A percentile compares a stretch with the other conserved stretches of the same genome.
Evolutionary conservation across 345 rosid species (phyloP).

Genomic region (Lagerstroemia speciosa): DNA sequence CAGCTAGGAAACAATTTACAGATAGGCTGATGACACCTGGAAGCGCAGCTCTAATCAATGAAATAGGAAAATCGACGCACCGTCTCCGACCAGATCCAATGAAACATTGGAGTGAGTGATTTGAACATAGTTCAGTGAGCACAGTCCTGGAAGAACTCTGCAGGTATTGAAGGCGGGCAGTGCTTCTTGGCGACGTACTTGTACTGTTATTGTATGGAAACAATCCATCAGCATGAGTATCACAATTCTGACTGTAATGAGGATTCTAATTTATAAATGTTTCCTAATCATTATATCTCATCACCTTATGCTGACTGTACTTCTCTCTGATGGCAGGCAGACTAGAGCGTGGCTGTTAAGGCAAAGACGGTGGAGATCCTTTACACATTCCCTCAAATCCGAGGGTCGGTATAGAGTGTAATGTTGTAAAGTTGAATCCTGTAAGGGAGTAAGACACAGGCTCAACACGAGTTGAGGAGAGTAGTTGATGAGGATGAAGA

Average conservation of each 20-base stretch:
- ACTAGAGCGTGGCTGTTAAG: constrained; percentile 33
- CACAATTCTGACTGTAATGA: not conserved
- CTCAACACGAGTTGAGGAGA: not conserved
- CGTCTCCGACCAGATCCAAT: constrained; percentile 12
- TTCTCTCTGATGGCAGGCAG: constrained; percentile 77
- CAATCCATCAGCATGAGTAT: not conserved
- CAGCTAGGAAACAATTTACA: not conserved
- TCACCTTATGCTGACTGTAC: constrained; percentile 85
- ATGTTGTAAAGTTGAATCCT: constrained; percentile 77
- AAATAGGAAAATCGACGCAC: not conserved
- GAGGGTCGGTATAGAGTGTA: constrained; percentile 69
- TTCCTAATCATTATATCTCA: not conserved
- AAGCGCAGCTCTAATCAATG: not conserved
- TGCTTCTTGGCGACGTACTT: constrained; percentile 77
- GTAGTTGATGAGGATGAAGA: not conserved
- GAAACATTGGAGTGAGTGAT: constrained; percentile 15
- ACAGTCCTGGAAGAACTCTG: constrained; percentile 46
- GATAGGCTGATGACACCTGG: not conserved
- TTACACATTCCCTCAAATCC: constrained; percentile 57
- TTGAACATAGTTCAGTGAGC: not conserved
- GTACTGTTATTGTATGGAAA: constrained; percentile 34
- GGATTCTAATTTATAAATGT: not conserved
- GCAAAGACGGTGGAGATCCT: constrained; percentile 60
- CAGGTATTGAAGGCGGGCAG: constrained; percentile 63
- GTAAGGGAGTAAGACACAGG: constrained; percentile 10